phyloP scores from a whole-genome alignment of 2,329 filamentous ascomycete genomes.

The Teratosphaeria destructans region DNA sequence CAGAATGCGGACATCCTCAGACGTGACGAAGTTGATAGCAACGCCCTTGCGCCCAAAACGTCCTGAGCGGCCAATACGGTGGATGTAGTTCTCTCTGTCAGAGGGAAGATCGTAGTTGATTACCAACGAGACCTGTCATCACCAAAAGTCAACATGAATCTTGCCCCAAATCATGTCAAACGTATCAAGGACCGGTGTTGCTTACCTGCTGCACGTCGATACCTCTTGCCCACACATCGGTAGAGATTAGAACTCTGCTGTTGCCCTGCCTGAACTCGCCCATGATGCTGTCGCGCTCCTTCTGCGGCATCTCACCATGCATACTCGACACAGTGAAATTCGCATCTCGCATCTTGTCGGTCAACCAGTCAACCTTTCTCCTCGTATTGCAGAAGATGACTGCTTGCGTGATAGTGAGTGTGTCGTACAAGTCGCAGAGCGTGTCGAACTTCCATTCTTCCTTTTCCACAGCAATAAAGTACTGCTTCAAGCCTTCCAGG shows the following conservation, averaged over 20 bases:
- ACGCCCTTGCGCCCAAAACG: slow-evolving; percentile 97
- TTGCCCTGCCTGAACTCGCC: slow-evolving; percentile 96
- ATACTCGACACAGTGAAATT: slow-evolving; percentile 98
- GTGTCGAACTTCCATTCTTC: slow-evolving; percentile 99
- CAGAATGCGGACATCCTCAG: slow-evolving; percentile 93
- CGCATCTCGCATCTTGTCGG: slow-evolving; percentile 97
- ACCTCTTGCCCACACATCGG: slow-evolving; percentile 94
- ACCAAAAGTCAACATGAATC: neutral
- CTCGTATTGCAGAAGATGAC: slow-evolving; percentile 99
- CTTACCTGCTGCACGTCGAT: slow-evolving; percentile 84
- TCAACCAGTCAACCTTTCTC: slow-evolving; percentile 98
- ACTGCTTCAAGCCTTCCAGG: slow-evolving; percentile 93
- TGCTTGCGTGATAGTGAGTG: slow-evolving; percentile 93
- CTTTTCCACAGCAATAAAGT: slow-evolving; percentile 98
- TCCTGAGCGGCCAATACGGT: slow-evolving; percentile 91
- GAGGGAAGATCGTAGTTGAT: slow-evolving; percentile 98
- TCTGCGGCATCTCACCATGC: slow-evolving; percentile 99
- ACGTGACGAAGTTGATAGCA: slow-evolving; percentile 98
- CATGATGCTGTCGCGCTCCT: slow-evolving; percentile 98
- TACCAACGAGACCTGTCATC: slow-evolving; percentile 64
- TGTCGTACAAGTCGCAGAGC: slow-evolving; percentile 96
- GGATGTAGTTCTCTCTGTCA: slow-evolving; percentile 99
- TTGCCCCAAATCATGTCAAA: neutral
- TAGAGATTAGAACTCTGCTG: slow-evolving; percentile 90
- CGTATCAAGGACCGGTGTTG: neutral